phyloP scores from a whole-genome alignment of 495 filamentous ascomycete species.

The Penicillium pulvis region DNA sequence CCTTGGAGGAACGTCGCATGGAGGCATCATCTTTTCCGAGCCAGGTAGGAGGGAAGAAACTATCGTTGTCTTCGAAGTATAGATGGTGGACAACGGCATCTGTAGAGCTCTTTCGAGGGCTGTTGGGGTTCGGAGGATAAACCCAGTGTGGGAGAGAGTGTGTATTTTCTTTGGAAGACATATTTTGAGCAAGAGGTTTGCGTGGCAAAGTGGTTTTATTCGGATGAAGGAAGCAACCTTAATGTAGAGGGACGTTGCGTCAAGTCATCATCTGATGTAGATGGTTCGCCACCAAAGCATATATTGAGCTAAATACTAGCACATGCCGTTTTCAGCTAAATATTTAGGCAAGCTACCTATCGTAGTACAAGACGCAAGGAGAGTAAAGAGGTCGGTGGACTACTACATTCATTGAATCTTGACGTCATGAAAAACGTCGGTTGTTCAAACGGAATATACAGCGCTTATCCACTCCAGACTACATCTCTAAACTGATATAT shows the following conservation, averaged over 20 bases:
- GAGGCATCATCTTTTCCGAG: slow-evolving; percentile 25
- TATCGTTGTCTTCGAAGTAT: slow-evolving; percentile 45
- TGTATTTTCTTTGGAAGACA: background rate
- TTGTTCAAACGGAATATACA: too few relatives aligned
- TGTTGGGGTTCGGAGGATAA: slow-evolving; percentile 2
- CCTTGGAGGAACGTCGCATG: slow-evolving; percentile 19
- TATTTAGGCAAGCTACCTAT: too few relatives aligned
- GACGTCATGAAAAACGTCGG: too few relatives aligned
- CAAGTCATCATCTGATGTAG: background rate
- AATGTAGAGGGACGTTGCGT: background rate
- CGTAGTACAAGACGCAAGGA: too few relatives aligned
- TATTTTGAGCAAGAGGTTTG: background rate
- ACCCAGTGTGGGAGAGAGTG: background rate
- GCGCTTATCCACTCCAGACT: too few relatives aligned
- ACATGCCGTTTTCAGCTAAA: too few relatives aligned
- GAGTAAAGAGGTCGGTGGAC: too few relatives aligned
- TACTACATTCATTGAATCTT: too few relatives aligned
- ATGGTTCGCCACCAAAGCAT: background rate
- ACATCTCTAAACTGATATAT: too few relatives aligned
- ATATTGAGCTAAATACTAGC: too few relatives aligned
- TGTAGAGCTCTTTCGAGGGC: slow-evolving; percentile 10
- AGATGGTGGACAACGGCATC: slow-evolving; percentile 37
- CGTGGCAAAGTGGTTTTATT: too few relatives aligned
- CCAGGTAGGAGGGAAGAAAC: slow-evolving; percentile 44
- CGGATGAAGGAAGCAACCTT: too few relatives aligned